Evolutionary conservation across 192 early-diverging fungal species (phyloP), one percentile per base, ranked within the genome.

Genomic region (Backusella westeae): DNA sequence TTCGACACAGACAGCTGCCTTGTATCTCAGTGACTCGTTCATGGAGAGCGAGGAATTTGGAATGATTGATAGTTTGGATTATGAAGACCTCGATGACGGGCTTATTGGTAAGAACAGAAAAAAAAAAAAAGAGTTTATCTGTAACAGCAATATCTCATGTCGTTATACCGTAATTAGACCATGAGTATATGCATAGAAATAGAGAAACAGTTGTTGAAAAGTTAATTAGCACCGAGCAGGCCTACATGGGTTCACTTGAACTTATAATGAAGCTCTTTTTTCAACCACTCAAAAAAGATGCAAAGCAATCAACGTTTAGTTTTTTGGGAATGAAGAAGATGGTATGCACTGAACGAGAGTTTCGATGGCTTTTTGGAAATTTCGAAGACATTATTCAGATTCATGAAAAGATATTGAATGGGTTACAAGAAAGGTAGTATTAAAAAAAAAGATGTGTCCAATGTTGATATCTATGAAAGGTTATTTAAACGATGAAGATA

Each of bases 271-370:
- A 63, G 9, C n/a, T 36, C 3, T 81, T 77, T 53, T 67, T 81
- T n/a, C 14, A 69, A 6, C 75, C 80, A 19, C 56, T 81, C 21
- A 63, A 73, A 35, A 71, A 73, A 49, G 69, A 77, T 29, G 23
- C 71, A 19, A 74, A 77, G 35, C 63, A 74, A 21, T 72, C 76
- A 3, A 70, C 75, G 4, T 77, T 67, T 68, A 71, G 49, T 34
- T 77, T 76, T 77, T 67, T 77, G 1, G 79, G 79, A 12, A 63
- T 71, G 34, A 69, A 75, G 34, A 81, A 76, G 34, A 53, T 74
- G 21, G 59, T 77, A 19, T 81, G 80, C 49, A 81, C 80, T 42
- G 72, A 81, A n/a, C 63, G 73, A 19, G 80, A 81, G 56, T 53
- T 77, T 8, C 66, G 67, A 38, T 77, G 75, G 52, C 44, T 81